Percentiles rank a stretch among this genome's conserved stretches.
phyloP scores from a whole-genome alignment of 352 stramenopile genomes.

The Pythium phragmitis region DNA sequence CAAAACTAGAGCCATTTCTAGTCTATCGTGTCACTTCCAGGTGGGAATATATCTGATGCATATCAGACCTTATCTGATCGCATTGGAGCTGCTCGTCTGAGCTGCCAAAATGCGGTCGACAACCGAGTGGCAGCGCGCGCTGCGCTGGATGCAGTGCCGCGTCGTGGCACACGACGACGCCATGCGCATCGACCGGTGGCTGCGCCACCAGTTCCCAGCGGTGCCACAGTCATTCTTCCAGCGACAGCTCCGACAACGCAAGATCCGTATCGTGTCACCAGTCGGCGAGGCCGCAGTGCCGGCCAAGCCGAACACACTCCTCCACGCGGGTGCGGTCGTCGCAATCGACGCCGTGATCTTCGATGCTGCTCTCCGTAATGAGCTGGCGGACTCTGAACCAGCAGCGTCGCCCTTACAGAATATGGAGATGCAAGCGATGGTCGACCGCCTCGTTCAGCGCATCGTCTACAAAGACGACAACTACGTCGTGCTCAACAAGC shows the following conservation, averaged over 20 bases:
- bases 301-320: constrained; percentile 34
- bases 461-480: constrained; percentile 55
- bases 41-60: neutral
- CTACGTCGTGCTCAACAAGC: constrained; percentile 70
- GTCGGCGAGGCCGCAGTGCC: neutral
- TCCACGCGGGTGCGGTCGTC: constrained; percentile 42
- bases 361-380: neutral
- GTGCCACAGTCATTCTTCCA: constrained; percentile 63
- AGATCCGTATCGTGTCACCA: constrained; percentile 47
- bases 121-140: constrained; percentile 36
- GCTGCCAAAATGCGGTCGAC: neutral
- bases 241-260: constrained; percentile 60
- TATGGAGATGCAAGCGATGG: constrained; percentile 1
- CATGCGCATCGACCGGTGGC: constrained; percentile 70
- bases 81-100: neutral
- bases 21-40: neutral
- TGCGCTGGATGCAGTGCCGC: constrained; percentile 54
- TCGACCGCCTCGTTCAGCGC: constrained; percentile 33
- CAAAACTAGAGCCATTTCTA: constrained; percentile 5
- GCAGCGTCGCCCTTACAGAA: neutral
- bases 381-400: neutral
- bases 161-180: constrained; percentile 47
- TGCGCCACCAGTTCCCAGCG: constrained; percentile 48
- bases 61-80: neutral
- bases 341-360: constrained; percentile 58